Evolutionary conservation across 768 basidiomycete genomes (phyloP).

Genomic region (Lentinula detonsa): DNA sequence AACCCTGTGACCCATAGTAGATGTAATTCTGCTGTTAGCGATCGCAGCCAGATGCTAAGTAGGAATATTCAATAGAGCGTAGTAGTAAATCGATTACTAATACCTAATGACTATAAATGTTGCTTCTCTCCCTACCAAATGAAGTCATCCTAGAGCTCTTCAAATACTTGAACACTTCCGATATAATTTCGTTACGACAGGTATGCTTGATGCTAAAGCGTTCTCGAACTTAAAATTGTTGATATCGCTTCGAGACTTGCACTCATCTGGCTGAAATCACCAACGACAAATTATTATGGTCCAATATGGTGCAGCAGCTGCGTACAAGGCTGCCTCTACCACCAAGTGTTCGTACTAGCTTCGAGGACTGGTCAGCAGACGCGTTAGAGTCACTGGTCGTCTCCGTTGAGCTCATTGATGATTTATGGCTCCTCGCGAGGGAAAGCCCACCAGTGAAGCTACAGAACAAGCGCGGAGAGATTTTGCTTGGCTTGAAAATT

Average conservation of each 20-base stretch:
- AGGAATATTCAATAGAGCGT: no score
- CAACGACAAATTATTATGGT: slow-evolving; percentile 15
- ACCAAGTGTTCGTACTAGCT: neutral
- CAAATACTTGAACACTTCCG: slow-evolving; percentile 8
- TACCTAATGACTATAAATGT: no score
- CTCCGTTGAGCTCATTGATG: neutral
- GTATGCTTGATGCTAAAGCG: slow-evolving; percentile 5
- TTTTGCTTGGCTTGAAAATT: slow-evolving; percentile 31
- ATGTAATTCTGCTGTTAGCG: neutral
- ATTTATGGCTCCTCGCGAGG: slow-evolving; percentile 1
- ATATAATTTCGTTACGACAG: slow-evolving; percentile 13
- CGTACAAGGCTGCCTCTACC: slow-evolving; percentile 10
- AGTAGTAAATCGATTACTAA: no score
- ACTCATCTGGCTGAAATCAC: slow-evolving; percentile 7
- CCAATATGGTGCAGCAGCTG: slow-evolving; percentile 9
- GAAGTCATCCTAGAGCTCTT: slow-evolving; percentile 16
- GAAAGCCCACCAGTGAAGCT: neutral
- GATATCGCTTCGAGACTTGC: slow-evolving; percentile 12
- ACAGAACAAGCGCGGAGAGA: neutral
- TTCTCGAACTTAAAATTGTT: neutral
- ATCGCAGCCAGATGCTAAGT: no score
- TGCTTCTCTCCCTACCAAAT: slow-evolving; percentile 9
- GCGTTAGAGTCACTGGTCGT: neutral
- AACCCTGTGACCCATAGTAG: no score
- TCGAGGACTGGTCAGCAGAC: neutral